phyloP scores from a whole-genome alignment of 192 early-diverging fungal species.

The Podila epigama region DNA sequence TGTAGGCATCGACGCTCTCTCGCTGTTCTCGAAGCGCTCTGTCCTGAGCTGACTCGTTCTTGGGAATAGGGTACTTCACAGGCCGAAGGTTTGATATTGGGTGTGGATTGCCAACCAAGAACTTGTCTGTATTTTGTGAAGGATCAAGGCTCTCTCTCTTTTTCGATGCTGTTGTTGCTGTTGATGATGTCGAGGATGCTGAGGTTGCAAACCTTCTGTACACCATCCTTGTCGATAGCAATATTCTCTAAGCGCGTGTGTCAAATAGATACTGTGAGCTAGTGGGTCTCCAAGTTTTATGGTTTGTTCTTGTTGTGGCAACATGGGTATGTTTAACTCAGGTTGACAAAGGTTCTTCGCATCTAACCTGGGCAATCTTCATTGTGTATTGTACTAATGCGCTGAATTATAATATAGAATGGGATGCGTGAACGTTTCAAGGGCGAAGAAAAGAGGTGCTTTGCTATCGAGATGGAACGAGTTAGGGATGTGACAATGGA shows the following conservation, averaged over 20 bases:
- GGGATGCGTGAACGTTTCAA: too few relatives aligned
- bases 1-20: constrained; percentile 58
- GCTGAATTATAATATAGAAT: too few relatives aligned
- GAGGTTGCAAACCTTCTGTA: neutral
- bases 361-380: too few relatives aligned
- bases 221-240: neutral
- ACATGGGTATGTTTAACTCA: neutral
- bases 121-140: constrained; percentile 29
- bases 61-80: constrained; percentile 56
- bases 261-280: too few relatives aligned
- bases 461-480: too few relatives aligned
- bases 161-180: neutral
- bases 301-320: neutral
- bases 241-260: neutral
- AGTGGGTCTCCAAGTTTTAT: too few relatives aligned
- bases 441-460: too few relatives aligned
- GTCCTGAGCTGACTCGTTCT: constrained; percentile 57
- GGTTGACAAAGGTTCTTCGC: too few relatives aligned
- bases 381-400: too few relatives aligned
- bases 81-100: constrained; percentile 62
- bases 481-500: too few relatives aligned
- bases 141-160: constrained; percentile 39
- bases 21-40: constrained; percentile 51
- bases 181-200: constrained; percentile 8
- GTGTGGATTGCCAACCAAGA: constrained; percentile 57